These are phyloP conservation scores for Mycena rebaudengoi DNA, from an alignment of 768 basidiomycete species.

Conservation along the genomic window DNA sequence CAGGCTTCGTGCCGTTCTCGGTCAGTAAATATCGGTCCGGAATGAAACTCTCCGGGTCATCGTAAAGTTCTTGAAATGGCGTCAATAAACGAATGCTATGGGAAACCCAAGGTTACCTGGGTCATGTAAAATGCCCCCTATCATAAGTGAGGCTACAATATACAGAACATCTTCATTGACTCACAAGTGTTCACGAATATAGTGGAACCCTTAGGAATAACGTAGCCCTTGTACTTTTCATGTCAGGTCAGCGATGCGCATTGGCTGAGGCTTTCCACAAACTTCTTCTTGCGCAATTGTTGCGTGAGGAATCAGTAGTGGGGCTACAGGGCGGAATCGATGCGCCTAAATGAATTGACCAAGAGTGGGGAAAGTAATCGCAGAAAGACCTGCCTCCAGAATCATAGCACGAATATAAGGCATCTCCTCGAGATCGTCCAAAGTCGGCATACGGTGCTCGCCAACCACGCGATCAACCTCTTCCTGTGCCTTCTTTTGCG, in stretches of 20 bases:
- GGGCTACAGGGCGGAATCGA: slow-evolving; percentile 11
- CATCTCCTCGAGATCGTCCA: slow-evolving; percentile 29
- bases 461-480: slow-evolving; percentile 40
- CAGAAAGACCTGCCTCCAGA: slow-evolving; percentile 27
- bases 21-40: slow-evolving; percentile 15
- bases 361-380: no score
- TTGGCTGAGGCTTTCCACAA: neutral
- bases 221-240: slow-evolving; percentile 7
- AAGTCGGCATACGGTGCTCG: slow-evolving; percentile 28
- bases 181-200: slow-evolving; percentile 20
- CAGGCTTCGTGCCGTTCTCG: slow-evolving; percentile 17
- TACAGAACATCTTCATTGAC: neutral
- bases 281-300: neutral
- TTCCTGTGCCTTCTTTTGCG: slow-evolving; percentile 34
- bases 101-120: neutral
- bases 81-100: neutral
- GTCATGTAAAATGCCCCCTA: slow-evolving; percentile 21
- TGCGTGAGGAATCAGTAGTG: slow-evolving; percentile 1
- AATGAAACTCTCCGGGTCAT: slow-evolving; percentile 14
- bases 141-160: neutral
- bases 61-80: slow-evolving; percentile 6
- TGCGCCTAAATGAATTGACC: slow-evolving; percentile 6
- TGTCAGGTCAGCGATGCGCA: neutral
- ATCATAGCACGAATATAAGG: slow-evolving; percentile 35
- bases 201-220: slow-evolving; percentile 10